Base-by-base conservation (phyloP, 768 basidiomycete genomes). In the Phaffia tasmanica region DNA sequence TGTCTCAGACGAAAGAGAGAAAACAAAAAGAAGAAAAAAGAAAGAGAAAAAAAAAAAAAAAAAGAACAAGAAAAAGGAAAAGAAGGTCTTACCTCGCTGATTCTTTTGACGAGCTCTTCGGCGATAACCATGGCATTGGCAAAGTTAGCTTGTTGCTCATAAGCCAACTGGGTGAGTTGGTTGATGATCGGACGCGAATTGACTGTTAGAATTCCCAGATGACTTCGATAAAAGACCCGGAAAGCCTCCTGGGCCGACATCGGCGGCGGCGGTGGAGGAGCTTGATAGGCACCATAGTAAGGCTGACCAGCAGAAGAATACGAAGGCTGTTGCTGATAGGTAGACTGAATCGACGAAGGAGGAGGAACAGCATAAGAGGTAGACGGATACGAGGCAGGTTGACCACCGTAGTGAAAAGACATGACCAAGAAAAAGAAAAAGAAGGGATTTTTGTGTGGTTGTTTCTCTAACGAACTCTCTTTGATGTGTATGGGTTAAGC, bases 121-220 rank as follows among this genome's bases (percentile, higher is more conserved):
- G 61, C 46, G 7, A 69, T 55, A 25, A 69, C 35, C 42, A 27
- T 42, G 5, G 62, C 62, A 29, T 58, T 69, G 14, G 23, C 14
- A 54, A 53, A 69, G 63, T 69, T 49, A 48, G 47, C 57, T 47
- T 48, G 19, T 29, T 69, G 67, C 50, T 69, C 67, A 32, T 56
- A 53, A 21, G 95, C 94, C 71, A 88, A 83, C 82, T 92, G 85
- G 46, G 95, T 97, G 19, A 99, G 78, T 69, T 82, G 83, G 79
- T 95, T 90, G 70, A 99, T 99, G 69, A 95, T 84, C 14, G 90
- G 87, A 73, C 92, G 86, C 71, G 92, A 94, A 78, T 98, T 99
- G 81, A 92, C 85, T 61, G 85, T 89, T 70, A 99, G 85, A 70
- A 86, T 84, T 72, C 83, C 79, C 63, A 95, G 84, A 69, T 87